Conservation (phyloP, 805 yeast species). For the Grigorovia transvaalensis region DNA sequence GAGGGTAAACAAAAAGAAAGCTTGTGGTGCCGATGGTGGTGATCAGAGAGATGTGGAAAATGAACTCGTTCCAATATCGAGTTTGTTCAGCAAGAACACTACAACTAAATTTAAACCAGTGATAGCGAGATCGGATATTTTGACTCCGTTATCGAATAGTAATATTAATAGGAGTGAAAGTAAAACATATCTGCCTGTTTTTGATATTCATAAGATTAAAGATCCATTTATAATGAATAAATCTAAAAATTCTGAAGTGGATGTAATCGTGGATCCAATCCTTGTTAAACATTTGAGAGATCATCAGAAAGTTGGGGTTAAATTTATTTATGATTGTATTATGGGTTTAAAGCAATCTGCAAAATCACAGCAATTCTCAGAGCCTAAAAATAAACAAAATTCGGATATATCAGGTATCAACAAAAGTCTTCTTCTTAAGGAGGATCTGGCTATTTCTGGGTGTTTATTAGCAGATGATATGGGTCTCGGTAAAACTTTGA, state of each 20-base stretch:
- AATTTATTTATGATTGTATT: conserved; percentile 71
- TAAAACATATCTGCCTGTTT: conserved; percentile 28
- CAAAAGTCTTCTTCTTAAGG: conserved; percentile 12
- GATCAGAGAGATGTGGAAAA: not conserved
- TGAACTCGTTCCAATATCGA: conserved; percentile 8
- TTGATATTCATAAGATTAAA: conserved; percentile 28
- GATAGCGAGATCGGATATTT: conserved; percentile 7
- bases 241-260: conserved; percentile 24
- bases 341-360: conserved; percentile 45
- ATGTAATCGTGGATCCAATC: conserved; percentile 52
- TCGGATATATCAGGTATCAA: conserved; percentile 3
- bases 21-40: not conserved
- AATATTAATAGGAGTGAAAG: conserved; percentile 5
- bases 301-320: conserved; percentile 80
- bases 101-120: conserved; percentile 11
- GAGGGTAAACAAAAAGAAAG: not conserved
- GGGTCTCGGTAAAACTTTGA: conserved; percentile 90
- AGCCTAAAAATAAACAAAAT: no score
- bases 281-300: conserved; percentile 50
- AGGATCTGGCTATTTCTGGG: conserved; percentile 37
- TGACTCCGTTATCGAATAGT: conserved; percentile 4
- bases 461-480: conserved; percentile 91
- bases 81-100: conserved; percentile 8
- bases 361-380: not conserved
- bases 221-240: conserved; percentile 36